Evolutionary conservation across 208 protist genomes (phyloP), one percentile per base, ranked within the genome.

Genomic region (Trypanosoma boissoni): DNA sequence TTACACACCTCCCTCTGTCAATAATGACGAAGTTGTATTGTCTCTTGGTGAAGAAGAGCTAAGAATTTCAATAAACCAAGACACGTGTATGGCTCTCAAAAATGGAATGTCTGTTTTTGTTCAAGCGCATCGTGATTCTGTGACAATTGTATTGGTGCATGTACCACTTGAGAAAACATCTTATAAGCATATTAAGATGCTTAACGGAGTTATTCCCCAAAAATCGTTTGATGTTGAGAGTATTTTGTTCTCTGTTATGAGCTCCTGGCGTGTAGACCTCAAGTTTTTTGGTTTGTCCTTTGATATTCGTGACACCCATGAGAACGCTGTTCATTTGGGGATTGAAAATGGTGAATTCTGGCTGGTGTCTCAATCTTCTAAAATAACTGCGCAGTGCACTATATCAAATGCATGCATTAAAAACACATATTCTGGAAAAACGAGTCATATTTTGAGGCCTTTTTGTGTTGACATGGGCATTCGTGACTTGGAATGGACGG

Each of bases 331-430:
- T 41, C 58, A 69, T 41, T 24, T 79, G 54, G 32, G 46, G 31
- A 4, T 76, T 62, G 46, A 65, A 67, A 24, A 68, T 44, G 46
- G 55, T 54, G 26, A 62, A 76, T 46, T 52, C 51, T 41, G 69
- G 64, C 50, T 72, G 42, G 63, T 61, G 1, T 61, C 48, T 37
- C 45, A 66, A 58, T 56, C 65, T 29, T 21, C 42, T 34, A 24
- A 76, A 37, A 39, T 65, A 18, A 71, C 81, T 2, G 52, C 73
- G 20, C 81, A 88, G 68, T 82, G 73, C 44, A 82, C 69, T 9
- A 45, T 75, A 3, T 66, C 72, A 14, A 69, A 71, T 45, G 28
- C 77, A 8, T 70, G 59, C 26, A 45, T 83, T 18, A 46, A 74
- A 55, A 78, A 44, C 58, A 65, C 49, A n/a, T 75, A 74, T 34